These are phyloP conservation scores for Spathaspora hagerdaliae DNA, from an alignment of 805 yeast genomes.

Conservation along the genomic window DNA sequence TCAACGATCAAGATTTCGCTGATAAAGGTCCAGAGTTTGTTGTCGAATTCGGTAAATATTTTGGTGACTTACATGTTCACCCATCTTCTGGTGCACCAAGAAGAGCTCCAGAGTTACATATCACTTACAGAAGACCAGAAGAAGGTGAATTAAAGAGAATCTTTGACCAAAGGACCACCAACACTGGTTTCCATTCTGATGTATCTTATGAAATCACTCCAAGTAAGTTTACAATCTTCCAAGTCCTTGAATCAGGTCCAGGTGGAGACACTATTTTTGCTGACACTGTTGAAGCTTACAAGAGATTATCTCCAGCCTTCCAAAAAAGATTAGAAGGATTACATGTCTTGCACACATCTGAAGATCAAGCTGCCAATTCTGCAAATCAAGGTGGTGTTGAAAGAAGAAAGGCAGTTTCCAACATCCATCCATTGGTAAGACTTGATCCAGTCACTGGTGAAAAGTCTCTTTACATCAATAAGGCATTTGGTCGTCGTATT, in stretches of 20 bases:
- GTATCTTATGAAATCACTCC: slow-evolving; percentile 72
- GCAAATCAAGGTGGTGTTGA: slow-evolving; percentile 55
- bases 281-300: slow-evolving; percentile 68
- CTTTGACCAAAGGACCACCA: slow-evolving; percentile 31
- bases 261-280: slow-evolving; percentile 83
- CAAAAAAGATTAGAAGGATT: slow-evolving; percentile 55
- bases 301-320: slow-evolving; percentile 64
- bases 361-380: slow-evolving; percentile 63
- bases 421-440: slow-evolving; percentile 68
- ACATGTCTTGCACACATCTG: slow-evolving; percentile 66
- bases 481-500: slow-evolving; percentile 61
- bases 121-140: slow-evolving; percentile 51
- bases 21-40: slow-evolving; percentile 44
- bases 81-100: slow-evolving; percentile 71
- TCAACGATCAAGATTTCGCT: slow-evolving; percentile 64
- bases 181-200: slow-evolving; percentile 65
- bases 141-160: slow-evolving; percentile 32
- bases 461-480: slow-evolving; percentile 55
- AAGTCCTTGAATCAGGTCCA: slow-evolving; percentile 53
- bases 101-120: slow-evolving; percentile 60
- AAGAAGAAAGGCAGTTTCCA: slow-evolving; percentile 59
- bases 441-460: slow-evolving; percentile 68
- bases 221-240: slow-evolving; percentile 66
- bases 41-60: slow-evolving; percentile 55
- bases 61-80: slow-evolving; percentile 70